These are phyloP conservation scores for Colletotrichum destructivum DNA, from an alignment of 2,329 filamentous ascomycete genomes.

Conservation along the genomic window DNA sequence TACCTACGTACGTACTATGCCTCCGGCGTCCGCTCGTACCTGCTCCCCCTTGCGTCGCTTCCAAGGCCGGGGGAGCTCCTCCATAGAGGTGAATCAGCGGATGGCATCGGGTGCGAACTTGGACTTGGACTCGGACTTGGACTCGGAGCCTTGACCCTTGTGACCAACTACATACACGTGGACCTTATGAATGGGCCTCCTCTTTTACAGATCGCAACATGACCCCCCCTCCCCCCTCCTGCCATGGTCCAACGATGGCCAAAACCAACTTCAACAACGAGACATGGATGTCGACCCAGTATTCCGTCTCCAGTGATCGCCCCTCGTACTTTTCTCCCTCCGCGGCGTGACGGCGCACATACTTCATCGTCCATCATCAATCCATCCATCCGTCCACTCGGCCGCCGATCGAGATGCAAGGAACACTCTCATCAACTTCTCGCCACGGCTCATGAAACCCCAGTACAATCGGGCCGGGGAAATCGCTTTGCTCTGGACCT, in stretches of 20 bases:
- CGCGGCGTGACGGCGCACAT: background rate
- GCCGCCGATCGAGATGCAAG: constrained; percentile 21
- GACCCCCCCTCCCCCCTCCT: constrained; percentile 2
- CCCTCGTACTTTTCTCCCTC: background rate
- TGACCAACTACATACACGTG: background rate
- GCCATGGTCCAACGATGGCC: constrained; percentile 1
- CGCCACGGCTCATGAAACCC: constrained; percentile 4
- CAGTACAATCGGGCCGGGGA: background rate
- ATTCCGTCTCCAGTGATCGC: constrained; percentile 21
- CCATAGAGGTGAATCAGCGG: background rate
- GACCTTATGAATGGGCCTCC: background rate
- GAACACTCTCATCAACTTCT: background rate
- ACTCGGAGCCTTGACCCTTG: background rate
- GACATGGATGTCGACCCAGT: constrained; percentile 7
- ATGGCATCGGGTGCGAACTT: background rate
- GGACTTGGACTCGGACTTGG: background rate
- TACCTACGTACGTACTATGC: no score
- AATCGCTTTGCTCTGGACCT: background rate
- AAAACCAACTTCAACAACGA: constrained; percentile 1
- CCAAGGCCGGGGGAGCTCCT: background rate
- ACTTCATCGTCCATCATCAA: background rate
- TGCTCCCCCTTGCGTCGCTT: background rate
- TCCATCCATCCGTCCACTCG: background rate
- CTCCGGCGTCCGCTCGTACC: no score
- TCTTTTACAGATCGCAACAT: background rate